Conservation (phyloP, 495 filamentous ascomycete genomes). For the Penicillium coprophilum region DNA sequence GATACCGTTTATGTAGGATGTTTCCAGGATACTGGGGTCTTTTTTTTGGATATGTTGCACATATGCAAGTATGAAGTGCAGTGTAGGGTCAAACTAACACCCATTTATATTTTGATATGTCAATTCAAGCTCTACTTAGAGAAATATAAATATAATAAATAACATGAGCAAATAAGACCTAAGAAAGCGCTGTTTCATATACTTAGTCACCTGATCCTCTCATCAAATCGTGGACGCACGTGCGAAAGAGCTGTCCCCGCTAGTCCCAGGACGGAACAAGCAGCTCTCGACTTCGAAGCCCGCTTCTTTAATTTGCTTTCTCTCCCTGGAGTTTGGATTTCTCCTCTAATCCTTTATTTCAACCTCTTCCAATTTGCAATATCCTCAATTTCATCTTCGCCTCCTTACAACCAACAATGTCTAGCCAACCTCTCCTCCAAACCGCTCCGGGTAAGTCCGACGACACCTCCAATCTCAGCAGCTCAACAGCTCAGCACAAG, state of each 20-base stretch:
- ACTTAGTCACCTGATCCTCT: constrained; percentile 11
- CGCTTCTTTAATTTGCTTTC: constrained; percentile 2
- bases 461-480: not conserved
- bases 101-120: no score
- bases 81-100: not conserved
- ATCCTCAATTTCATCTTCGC: not conserved
- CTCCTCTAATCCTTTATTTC: constrained; percentile 3
- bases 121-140: not conserved
- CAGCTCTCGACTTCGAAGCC: not conserved
- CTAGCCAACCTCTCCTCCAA: constrained; percentile 92
- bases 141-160: not conserved
- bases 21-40: not conserved
- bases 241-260: constrained; percentile 9
- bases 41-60: no score
- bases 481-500: not conserved
- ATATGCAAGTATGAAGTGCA: not conserved
- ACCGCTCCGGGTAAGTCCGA: constrained; percentile 62
- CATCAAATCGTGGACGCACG: constrained; percentile 15
- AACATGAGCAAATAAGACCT: not conserved
- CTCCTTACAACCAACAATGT: constrained; percentile 57
- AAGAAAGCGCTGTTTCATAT: not conserved
- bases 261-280: constrained; percentile 8
- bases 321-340: constrained; percentile 5
- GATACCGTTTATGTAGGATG: no score
- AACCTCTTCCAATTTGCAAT: constrained; percentile 1